These are phyloP conservation scores for Boletus rubescentipes DNA, from an alignment of 768 basidiomycete genomes.

Conservation along the genomic window DNA sequence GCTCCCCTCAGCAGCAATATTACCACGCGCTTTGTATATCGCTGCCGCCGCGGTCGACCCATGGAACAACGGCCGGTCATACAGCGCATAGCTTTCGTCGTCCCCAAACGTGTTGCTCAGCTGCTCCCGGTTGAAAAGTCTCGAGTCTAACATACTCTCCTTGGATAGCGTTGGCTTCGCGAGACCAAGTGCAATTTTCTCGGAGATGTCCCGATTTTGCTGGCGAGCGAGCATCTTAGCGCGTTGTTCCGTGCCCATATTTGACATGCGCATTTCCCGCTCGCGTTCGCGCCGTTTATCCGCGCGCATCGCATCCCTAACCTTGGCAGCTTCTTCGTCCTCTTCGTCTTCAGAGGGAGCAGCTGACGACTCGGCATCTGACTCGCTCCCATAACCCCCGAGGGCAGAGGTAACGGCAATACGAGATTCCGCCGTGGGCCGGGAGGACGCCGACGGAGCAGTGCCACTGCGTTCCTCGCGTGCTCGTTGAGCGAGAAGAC, in stretches of 20 bases:
- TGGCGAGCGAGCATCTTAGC: constrained; percentile 95
- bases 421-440: constrained; percentile 64
- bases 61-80: constrained; percentile 94
- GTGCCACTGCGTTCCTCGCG: constrained; percentile 91
- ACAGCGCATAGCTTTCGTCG: constrained; percentile 92
- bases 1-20: constrained; percentile 63
- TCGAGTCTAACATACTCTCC: constrained; percentile 96
- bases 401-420: constrained; percentile 74
- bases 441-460: constrained; percentile 52
- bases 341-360: constrained; percentile 56
- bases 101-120: constrained; percentile 79
- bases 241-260: constrained; percentile 96
- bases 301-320: constrained; percentile 86
- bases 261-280: constrained; percentile 97
- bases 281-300: constrained; percentile 95
- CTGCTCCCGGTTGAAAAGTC: constrained; percentile 96
- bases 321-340: constrained; percentile 81
- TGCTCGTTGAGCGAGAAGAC: constrained; percentile 91
- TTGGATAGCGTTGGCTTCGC: constrained; percentile 96
- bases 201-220: constrained; percentile 98
- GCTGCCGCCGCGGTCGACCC: constrained; percentile 97
- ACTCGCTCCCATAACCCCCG: constrained; percentile 86
- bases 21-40: constrained; percentile 96
- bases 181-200: constrained; percentile 96
- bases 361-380: constrained; percentile 45